A percentile compares a stretch with the other conserved stretches of the same genome.
Evolutionary conservation across 2,329 filamentous ascomycete genomes (phyloP).

Genomic region (Shiraia sp.): DNA sequence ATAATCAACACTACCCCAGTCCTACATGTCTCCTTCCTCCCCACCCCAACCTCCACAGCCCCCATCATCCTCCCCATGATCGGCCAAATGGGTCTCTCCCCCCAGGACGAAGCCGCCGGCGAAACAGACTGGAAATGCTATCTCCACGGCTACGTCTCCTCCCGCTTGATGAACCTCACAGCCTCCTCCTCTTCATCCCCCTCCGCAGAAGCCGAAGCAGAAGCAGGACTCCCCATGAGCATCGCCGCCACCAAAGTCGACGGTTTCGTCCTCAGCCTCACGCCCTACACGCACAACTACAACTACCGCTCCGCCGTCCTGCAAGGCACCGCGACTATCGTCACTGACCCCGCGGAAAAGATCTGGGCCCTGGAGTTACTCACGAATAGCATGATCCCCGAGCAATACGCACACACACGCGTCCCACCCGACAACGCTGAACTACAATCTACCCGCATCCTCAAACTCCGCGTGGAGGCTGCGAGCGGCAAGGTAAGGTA

Average conservation of each 20-base stretch:
- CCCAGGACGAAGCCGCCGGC: conserved; percentile 62
- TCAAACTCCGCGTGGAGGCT: conserved; percentile 68
- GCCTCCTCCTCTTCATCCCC: no score
- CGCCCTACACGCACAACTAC: conserved; percentile 80
- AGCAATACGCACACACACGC: conserved; percentile 70
- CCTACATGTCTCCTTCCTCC: conserved; percentile 78
- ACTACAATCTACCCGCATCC: conserved; percentile 73
- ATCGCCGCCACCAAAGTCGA: conserved; percentile 76
- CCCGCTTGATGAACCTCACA: conserved; percentile 72
- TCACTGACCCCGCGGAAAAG: conserved; percentile 71
- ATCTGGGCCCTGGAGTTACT: conserved; percentile 78
- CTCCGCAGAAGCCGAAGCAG: no score
- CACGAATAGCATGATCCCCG: conserved; percentile 72
- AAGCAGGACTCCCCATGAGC: conserved; percentile 69
- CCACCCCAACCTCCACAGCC: conserved; percentile 64
- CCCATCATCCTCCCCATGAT: conserved; percentile 84
- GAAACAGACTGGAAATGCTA: conserved; percentile 73
- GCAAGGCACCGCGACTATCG: conserved; percentile 72
- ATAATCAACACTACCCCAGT: conserved; percentile 77
- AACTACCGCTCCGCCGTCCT: conserved; percentile 83
- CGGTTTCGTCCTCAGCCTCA: conserved; percentile 77
- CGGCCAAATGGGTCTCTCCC: conserved; percentile 76
- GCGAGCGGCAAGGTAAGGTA: conserved; percentile 76
- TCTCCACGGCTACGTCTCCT: conserved; percentile 82
- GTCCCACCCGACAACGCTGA: conserved; percentile 73